These are phyloP conservation scores for Fomitopsis betulina DNA, from an alignment of 1,284 basidiomycete genomes.

Conservation along the genomic window DNA sequence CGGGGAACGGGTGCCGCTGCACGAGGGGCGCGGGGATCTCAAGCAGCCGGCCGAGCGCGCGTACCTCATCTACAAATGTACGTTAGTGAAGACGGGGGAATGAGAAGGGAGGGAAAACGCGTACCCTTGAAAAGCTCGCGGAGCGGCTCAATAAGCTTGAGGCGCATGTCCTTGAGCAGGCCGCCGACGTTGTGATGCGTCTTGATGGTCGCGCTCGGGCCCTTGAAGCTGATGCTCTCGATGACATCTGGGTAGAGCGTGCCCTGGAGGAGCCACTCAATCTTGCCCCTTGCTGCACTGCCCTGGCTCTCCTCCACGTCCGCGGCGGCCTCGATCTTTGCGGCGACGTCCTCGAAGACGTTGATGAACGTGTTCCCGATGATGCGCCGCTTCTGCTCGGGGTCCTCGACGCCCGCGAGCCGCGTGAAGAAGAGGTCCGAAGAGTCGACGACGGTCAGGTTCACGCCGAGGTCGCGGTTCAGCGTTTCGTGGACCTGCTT, in stretches of 20 bases:
- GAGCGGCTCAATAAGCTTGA: constrained; percentile 97
- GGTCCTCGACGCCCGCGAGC: constrained; percentile 90
- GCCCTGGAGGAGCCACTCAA: constrained; percentile 98
- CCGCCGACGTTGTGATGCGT: constrained; percentile 99
- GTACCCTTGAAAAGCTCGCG: constrained; percentile 97
- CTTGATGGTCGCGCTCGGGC: constrained; percentile 98
- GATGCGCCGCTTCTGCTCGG: constrained; percentile 96
- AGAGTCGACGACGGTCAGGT: constrained; percentile 94
- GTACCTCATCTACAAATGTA: constrained; percentile 79
- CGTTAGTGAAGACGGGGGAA: neutral
- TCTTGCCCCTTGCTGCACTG: constrained; percentile 78
- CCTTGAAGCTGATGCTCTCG: constrained; percentile 99
- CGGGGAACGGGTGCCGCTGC: constrained; percentile 98
- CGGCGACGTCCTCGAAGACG: constrained; percentile 92
- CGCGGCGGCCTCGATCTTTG: constrained; percentile 84
- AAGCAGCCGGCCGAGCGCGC: constrained; percentile 87
- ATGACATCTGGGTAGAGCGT: constrained; percentile 99
- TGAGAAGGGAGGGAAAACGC: neutral
- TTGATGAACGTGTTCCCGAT: constrained; percentile 99
- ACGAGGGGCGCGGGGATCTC: constrained; percentile 92
- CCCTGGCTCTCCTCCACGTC: constrained; percentile 68
- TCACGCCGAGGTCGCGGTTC: constrained; percentile 91
- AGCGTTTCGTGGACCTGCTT: constrained; percentile 95
- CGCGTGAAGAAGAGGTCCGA: constrained; percentile 92
- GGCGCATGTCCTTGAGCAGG: constrained; percentile 95